Evolutionary conservation across 192 early-diverging fungal genomes (phyloP), one percentile per base, ranked within the genome.

Genomic region (Backusella australiensis): DNA sequence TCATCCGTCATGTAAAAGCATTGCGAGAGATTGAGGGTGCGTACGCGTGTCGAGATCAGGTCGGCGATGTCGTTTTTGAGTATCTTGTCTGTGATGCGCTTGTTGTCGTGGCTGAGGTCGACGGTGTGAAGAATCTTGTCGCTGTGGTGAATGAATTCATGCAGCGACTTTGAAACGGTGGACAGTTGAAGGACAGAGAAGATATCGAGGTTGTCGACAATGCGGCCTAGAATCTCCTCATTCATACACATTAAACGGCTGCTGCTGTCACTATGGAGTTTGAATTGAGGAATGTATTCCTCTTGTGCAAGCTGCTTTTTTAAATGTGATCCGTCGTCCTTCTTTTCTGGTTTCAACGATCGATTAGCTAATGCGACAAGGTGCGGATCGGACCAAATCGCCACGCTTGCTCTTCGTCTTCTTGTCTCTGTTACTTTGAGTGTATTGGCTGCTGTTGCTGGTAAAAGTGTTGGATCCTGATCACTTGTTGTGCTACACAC

Each of bases 331-430:
- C 21, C 41, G 6, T 71, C 70, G 11, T 49, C 70, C 15, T 49
- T 39, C 42, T 44, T 46, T 46, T 42, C 23, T 15, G 39, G 39
- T 21, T 71, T 44, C 23, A 71, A 49, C 0, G 23, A 26, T 17
- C 29, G 80, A 34, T 92, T 87, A 8, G 91, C 92, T 59, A 94
- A 79, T 71, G 90, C 87, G 73, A 91, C 78, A 4, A 95, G 77
- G 12, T 87, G 78, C 52, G 91, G 89, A 71, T 95, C 93, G 0
- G 89, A 83, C 94, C 94, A 95, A 1, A 94, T 93, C 3, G 94
- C 94, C 7, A 95, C 91, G 65, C 91, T 93, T 26, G 85, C 90
- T 21, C 93, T 80, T 49, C 94, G 59, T 42, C 79, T 78, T 44
- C 80, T 77, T 0, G 77, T 82, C 17, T 71, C 83, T n/a, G 76